phyloP scores from a whole-genome alignment of 139 green algal species.

The Tetraselmis chui region DNA sequence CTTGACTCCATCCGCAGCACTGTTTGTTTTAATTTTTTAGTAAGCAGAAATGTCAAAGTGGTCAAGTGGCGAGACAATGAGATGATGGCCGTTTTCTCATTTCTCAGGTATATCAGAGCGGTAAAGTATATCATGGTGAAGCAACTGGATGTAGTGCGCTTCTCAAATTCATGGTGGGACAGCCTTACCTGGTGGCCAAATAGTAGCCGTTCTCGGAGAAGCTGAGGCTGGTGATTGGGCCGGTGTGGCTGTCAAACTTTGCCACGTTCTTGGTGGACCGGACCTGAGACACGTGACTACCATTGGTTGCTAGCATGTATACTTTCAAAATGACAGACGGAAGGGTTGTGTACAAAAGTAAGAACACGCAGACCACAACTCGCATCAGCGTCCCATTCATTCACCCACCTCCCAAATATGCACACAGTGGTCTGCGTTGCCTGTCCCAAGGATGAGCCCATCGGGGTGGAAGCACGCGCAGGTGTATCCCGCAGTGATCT shows the following conservation, averaged over 20 bases:
- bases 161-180: too few relatives aligned
- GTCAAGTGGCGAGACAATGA: too few relatives aligned
- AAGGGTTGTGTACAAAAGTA: too few relatives aligned
- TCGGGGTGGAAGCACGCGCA: constrained; percentile 72
- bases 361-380: not conserved
- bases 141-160: not conserved
- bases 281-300: not conserved
- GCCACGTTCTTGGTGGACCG: constrained; percentile 45
- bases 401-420: constrained; percentile 83
- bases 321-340: too few relatives aligned
- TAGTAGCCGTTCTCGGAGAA: constrained; percentile 95
- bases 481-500: constrained; percentile 33
- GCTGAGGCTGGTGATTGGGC: constrained; percentile 50
- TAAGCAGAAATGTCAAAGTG: too few relatives aligned
- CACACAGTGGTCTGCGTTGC: constrained; percentile 47
- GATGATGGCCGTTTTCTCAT: too few relatives aligned
- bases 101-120: too few relatives aligned
- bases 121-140: not conserved
- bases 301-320: too few relatives aligned
- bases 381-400: constrained; percentile 55
- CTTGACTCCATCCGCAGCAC: constrained; percentile 75
- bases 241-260: constrained; percentile 67
- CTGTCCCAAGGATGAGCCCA: constrained; percentile 80
- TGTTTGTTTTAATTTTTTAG: not conserved
- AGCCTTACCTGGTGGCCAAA: constrained; percentile 56